Base-by-base conservation (phyloP, 805 yeast genomes). In the Scheffersomyces stipitis region DNA sequence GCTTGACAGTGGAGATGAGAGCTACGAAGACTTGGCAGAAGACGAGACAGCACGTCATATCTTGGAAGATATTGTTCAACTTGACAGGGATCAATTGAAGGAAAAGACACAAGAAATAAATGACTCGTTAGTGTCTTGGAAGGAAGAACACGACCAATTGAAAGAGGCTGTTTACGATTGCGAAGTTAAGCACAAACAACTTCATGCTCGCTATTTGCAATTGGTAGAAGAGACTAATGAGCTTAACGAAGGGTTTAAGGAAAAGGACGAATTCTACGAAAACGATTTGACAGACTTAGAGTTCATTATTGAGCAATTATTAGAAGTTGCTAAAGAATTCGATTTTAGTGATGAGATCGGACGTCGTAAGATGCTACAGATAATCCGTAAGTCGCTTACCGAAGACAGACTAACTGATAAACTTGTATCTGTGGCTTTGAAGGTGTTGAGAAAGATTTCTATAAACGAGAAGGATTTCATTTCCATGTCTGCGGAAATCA, bases 321-420 rank as follows among this genome's bases (percentile, higher is more conserved):
- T 91, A 26, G 59, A 66, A 7, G 75, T 87, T 18, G 82, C 90
- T 0, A 74, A 75, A 18, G 76, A 77, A 26, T 84, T 83, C 53
- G 98, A 93, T 57, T 88, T 79, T 52, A 83, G 88, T 49, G 97
- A 93, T 64, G 96, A 90, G 58, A 76, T 85, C 31, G 96, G 97
- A 15, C 76, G 96, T 53, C 75, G 96, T 56, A 79, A 80, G 30
- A 79, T 88, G 78, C 62, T 85, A 27, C 69, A 67, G 24, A 56
- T 66, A 8, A 56, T 67, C 16, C 56, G 72, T 42, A 67, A 77
- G 15, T 66, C 81, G n/a, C 63, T 84, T 39, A 71, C 81, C 1
- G 71, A 75, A 28, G 83, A 78, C 35, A 67, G 73, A 12, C 64
- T 85, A 17, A 60, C 78, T 1, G 87, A 78, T 39, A 54, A 63